A percentile compares a stretch with the other conserved stretches of the same genome.
These are phyloP conservation scores for Rubia peregrina DNA, from an alignment of 305 asterid species.

Conservation along the genomic window DNA sequence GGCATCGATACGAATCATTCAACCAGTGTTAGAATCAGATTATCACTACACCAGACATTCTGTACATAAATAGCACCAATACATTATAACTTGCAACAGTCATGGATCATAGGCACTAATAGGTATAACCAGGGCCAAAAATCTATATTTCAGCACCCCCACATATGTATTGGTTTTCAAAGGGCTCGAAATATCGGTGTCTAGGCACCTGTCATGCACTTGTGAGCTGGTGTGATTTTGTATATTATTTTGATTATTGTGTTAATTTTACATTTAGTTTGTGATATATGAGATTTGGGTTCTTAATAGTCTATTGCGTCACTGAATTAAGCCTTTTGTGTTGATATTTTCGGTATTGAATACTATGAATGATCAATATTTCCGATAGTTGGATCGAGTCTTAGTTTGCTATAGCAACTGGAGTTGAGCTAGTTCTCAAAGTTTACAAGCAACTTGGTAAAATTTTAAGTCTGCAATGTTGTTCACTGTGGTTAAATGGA, in stretches of 20 bases:
- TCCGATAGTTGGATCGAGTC: not conserved
- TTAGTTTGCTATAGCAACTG: not conserved
- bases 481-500: not conserved
- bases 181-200: no score
- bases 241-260: not conserved
- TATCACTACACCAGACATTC: no score
- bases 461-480: not conserved
- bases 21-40: no score
- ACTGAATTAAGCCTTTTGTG: not conserved
- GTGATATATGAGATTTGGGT: not conserved
- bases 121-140: no score
- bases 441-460: not conserved
- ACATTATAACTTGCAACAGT: no score
- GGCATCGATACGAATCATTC: no score
- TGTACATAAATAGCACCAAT: no score
- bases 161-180: no score
- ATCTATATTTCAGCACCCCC: no score
- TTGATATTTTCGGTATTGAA: not conserved
- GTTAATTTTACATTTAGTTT: not conserved
- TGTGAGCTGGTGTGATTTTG: conserved; percentile 40
- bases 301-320: not conserved
- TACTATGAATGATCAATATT: not conserved
- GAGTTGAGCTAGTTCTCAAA: not conserved
- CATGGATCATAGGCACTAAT: no score
- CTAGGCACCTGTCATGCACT: no score